Conservation (phyloP, 495 filamentous ascomycete species). For the Astrocystis sublimbata region DNA sequence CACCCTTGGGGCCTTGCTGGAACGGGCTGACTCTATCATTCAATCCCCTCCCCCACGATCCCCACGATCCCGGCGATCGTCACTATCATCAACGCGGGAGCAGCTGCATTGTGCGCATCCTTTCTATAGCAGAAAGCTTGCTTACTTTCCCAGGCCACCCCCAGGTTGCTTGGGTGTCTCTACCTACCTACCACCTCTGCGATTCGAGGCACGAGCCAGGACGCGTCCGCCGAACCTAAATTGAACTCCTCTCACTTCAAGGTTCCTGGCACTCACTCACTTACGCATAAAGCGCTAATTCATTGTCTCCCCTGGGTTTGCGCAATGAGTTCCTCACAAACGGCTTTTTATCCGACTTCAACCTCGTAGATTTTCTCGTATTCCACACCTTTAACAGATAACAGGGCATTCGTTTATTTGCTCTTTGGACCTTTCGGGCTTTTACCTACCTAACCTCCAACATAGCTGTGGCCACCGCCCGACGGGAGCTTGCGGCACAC, state of each 20-base stretch:
- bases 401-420: too few species aligned
- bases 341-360: neutral
- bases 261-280: neutral
- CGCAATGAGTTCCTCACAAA: conserved; percentile 7
- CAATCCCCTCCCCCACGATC: neutral
- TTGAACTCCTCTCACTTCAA: neutral
- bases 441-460: too few species aligned
- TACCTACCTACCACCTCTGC: too few species aligned
- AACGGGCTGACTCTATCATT: conserved; percentile 20
- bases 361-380: conserved; percentile 4
- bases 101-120: neutral
- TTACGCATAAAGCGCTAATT: neutral
- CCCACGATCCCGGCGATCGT: neutral
- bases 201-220: too few species aligned
- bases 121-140: neutral
- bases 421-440: too few species aligned
- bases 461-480: too few species aligned
- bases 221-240: neutral
- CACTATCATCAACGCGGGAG: neutral
- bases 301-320: neutral
- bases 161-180: too few species aligned
- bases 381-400: too few species aligned
- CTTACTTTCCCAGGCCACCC: neutral
- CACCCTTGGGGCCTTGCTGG: conserved; percentile 4
- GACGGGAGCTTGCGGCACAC: too few species aligned